Conservation (phyloP, 768 basidiomycete genomes). For the Exidia glandulosa region DNA sequence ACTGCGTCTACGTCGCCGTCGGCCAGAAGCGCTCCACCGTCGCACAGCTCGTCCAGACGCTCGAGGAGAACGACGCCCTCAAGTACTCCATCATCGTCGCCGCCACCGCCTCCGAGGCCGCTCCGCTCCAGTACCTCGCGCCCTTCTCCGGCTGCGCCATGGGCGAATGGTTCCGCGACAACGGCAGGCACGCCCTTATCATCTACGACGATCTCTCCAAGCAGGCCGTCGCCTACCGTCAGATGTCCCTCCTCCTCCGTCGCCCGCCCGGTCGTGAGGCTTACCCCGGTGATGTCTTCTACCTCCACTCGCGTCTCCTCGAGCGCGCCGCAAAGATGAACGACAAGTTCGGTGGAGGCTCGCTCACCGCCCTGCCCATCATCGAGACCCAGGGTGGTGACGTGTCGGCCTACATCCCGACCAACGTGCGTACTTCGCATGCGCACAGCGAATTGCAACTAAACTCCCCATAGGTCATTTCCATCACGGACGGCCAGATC, state of each 20-base stretch:
- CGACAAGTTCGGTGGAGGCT: slow-evolving; percentile 97
- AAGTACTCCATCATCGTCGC: slow-evolving; percentile 99
- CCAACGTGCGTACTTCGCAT: slow-evolving; percentile 46
- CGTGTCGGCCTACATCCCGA: slow-evolving; percentile 98
- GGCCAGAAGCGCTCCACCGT: slow-evolving; percentile 99
- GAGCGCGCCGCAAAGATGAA: slow-evolving; percentile 99
- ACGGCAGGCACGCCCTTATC: slow-evolving; percentile 98
- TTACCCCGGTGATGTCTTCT: slow-evolving; percentile 99
- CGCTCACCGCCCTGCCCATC: slow-evolving; percentile 96
- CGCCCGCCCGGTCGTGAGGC: slow-evolving; percentile 99
- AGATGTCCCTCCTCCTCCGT: slow-evolving; percentile 99
- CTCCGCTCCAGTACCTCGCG: slow-evolving; percentile 97
- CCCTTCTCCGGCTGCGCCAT: slow-evolving; percentile 99
- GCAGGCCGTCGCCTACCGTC: slow-evolving; percentile 99
- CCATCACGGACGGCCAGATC: slow-evolving; percentile 99
- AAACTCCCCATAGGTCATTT: slow-evolving; percentile 71
- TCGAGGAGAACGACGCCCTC: slow-evolving; percentile 99
- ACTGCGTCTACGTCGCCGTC: slow-evolving; percentile 99
- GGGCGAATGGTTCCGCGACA: slow-evolving; percentile 99
- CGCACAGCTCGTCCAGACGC: slow-evolving; percentile 97
- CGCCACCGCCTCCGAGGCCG: slow-evolving; percentile 98
- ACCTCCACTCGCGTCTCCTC: slow-evolving; percentile 98
- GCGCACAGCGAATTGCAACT: neutral
- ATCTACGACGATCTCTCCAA: slow-evolving; percentile 99
- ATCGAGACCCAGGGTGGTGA: slow-evolving; percentile 99